Evolutionary conservation across 1,139 yeast genomes (phyloP), one percentile per base, ranked within the genome.

Genomic region (Diutina pseudorugosa): DNA sequence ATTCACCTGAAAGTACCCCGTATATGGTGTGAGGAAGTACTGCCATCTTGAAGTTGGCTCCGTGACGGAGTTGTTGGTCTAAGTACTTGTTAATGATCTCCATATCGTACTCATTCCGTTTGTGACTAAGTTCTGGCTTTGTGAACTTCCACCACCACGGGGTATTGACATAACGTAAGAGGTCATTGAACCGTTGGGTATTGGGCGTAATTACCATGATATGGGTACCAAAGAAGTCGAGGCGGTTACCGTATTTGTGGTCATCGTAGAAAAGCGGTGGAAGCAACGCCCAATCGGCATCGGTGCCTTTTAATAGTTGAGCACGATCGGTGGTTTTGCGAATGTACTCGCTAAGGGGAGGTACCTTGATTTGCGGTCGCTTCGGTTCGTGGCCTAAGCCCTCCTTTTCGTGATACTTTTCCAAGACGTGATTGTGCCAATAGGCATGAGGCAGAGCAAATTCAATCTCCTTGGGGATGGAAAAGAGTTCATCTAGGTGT

Each of bases 1-100:
- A 74, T 55, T 77, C 82, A 6, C 81, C 81, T 0, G 80, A 70
- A 21, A 76, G 60, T 4, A 76, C 71, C 2, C 77, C 79, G 57
- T 77, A 76, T 3, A 69, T 66, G 25, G 68, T 61, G 59, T 76
- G 81, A 2, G 80, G 80, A 41, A 77, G 57, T 1, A 76, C 60
- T 0, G 73, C 70, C 12, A 72, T 58, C 49, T 66, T 62, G 6
- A 71, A 23, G 62, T 43, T 51, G 20, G 57, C 55, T 23, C 52
- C 56, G 21, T 54, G 41, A 51, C 55, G 52, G 21, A 60, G 45
- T 21, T 59, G 55, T 16, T 59, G 59, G 30, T 59, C 59, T 30
- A 67, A 55, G 49, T 62, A 43, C 53, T 66, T 67, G 61, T 77
- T 78, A 47, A 77, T 59, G 3, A 77, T 61, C 52, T 78, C 82